phyloP scores from a whole-genome alignment of 441 rosid genomes.

The Populus hybrid region DNA sequence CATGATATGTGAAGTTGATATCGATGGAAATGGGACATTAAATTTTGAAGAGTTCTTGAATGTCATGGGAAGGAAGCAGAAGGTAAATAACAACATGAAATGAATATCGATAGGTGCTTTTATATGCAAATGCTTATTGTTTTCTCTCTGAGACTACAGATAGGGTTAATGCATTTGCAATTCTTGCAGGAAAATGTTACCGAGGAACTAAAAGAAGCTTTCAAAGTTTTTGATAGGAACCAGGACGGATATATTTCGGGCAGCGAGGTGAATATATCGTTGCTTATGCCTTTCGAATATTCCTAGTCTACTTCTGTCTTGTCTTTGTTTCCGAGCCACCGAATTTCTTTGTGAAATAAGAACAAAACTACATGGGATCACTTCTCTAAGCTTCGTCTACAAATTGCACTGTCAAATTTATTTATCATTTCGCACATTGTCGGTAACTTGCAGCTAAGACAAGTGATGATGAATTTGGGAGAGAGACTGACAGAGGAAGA shows the following conservation, averaged over 20 bases:
- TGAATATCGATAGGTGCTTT: neutral
- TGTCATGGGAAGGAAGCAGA: constrained; percentile 43
- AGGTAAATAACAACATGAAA: constrained; percentile 25
- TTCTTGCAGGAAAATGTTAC: constrained; percentile 37
- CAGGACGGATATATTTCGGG: constrained; percentile 62
- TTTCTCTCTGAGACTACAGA: neutral
- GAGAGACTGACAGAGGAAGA: constrained; percentile 71
- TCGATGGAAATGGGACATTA: constrained; percentile 35
- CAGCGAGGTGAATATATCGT: constrained; percentile 36
- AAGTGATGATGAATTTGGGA: constrained; percentile 81
- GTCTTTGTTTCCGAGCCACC: neutral
- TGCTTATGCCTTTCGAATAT: neutral
- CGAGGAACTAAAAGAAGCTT: constrained; percentile 64
- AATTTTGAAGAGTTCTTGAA: constrained; percentile 46
- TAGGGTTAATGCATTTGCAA: neutral
- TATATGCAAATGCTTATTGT: neutral
- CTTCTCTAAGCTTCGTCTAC: neutral
- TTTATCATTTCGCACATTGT: neutral
- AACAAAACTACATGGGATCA: neutral
- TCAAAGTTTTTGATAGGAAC: constrained; percentile 61
- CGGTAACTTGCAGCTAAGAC: constrained; percentile 46
- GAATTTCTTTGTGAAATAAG: neutral
- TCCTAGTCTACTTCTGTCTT: neutral
- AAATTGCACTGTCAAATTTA: neutral
- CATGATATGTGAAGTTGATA: constrained; percentile 45